Percentiles rank a stretch among this genome's conserved stretches.
Conservation (phyloP, 768 basidiomycete species). For the Naematelia aurantialba region DNA sequence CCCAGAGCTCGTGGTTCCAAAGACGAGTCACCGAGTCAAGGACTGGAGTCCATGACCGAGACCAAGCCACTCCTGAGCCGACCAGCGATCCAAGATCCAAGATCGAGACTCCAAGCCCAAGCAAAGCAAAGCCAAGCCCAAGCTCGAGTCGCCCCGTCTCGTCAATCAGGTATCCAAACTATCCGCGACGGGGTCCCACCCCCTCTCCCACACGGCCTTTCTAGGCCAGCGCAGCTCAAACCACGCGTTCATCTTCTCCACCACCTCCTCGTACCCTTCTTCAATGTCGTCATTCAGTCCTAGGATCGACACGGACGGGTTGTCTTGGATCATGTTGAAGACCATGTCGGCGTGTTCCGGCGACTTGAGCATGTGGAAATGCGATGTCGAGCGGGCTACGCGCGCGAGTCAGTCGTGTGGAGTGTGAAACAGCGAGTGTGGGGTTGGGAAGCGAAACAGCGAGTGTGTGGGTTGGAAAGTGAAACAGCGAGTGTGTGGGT, state of each 20-base stretch:
- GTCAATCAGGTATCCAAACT: neutral
- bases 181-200: conserved; percentile 16
- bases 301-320: conserved; percentile 29
- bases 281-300: conserved; percentile 48
- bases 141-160: no score
- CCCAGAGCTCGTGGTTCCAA: no score
- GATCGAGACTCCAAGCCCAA: no score
- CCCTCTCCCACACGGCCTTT: conserved; percentile 38
- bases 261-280: conserved; percentile 32
- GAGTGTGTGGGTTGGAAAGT: no score
- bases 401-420: neutral
- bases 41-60: no score
- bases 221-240: conserved; percentile 35
- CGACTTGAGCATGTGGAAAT: conserved; percentile 43
- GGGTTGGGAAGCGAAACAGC: no score
- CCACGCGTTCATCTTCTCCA: conserved; percentile 30
- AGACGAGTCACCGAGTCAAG: no score
- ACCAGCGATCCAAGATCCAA: no score
- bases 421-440: neutral
- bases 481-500: no score
- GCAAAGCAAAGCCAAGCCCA: no score
- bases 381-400: conserved; percentile 23
- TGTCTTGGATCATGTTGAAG: conserved; percentile 32
- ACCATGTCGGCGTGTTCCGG: conserved; percentile 31
- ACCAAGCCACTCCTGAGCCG: no score